Evolutionary conservation across 2,329 filamentous ascomycete species (phyloP), one percentile per base, ranked within the genome.

Genomic region (Colletotrichum sp.): DNA sequence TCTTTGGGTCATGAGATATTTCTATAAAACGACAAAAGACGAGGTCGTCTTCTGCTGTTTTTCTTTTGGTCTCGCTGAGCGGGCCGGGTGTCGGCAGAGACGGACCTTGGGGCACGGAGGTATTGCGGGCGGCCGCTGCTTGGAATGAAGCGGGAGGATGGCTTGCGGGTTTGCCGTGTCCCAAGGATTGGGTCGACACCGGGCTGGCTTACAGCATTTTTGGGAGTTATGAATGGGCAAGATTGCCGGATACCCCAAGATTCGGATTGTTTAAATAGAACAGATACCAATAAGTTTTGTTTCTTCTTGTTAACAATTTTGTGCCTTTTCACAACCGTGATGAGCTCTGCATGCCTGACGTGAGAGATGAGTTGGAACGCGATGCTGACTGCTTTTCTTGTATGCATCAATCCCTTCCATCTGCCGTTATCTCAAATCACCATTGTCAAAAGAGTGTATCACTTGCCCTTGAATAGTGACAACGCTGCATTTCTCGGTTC

Each of bases 121-220:
- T 10, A 14, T 34, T 6, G 32, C 36, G 43, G 36, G 66, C 24
- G n/a, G 34, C 10, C 8, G 43, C 21, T 14, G 43, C 16, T 28
- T 13, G 7, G 2, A 2, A 14, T 32, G 71, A 55, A 30, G 9
- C 39, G 4, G 4, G 36, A 3, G 36, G 26, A 14, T 39, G 60
- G 34, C 48, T 48, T 24, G n/a, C 39, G 43, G 55, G 71, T 28
- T 43, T 39, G 34, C 43, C 60, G 69, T 30, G 12, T 60, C 39
- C 70, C 67, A 36, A 71, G 72, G 59, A 65, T 65, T 16, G 34
- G 34, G 59, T 65, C 34, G 48, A 48, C 60, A 59, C 60, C 4
- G 18, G 34, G 7, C 39, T 39, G 18, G 7, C 14, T n/a, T 21
- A 4, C 16, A 28, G 26, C 24, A 60, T 8, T n/a, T 13, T 39